Evolutionary conservation across 1,139 yeast genomes (phyloP).

Genomic region (Candida sojae): DNA sequence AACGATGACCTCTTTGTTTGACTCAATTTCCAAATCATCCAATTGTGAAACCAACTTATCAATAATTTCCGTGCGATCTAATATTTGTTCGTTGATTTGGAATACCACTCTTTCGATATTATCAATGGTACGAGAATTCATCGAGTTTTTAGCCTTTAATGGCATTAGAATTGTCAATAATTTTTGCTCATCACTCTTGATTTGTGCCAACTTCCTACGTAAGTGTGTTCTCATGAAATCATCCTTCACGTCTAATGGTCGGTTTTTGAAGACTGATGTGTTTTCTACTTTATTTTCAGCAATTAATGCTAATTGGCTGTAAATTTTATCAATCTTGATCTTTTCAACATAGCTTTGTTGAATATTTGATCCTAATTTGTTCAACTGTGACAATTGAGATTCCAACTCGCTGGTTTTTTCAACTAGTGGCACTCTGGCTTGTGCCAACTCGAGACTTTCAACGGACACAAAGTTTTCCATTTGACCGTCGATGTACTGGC

Average conservation of each 20-base stretch:
- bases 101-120: slow-evolving; percentile 24
- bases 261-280: slow-evolving; percentile 11
- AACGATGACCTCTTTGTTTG: neutral
- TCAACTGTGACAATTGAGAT: slow-evolving; percentile 3
- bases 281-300: slow-evolving; percentile 11
- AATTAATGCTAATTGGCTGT: slow-evolving; percentile 18
- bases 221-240: slow-evolving; percentile 20
- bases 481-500: slow-evolving; percentile 13
- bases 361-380: slow-evolving; percentile 8
- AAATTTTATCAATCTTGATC: slow-evolving; percentile 19
- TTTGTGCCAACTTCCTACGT: slow-evolving; percentile 20
- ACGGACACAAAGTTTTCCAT: slow-evolving; percentile 1
- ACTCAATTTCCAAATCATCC: slow-evolving; percentile 8
- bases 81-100: slow-evolving; percentile 22
- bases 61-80: slow-evolving; percentile 16
- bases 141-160: slow-evolving; percentile 22
- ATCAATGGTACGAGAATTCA: slow-evolving; percentile 17
- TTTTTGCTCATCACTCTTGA: slow-evolving; percentile 20
- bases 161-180: slow-evolving; percentile 26
- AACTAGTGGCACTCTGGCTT: slow-evolving; percentile 1
- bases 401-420: slow-evolving; percentile 2
- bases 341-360: slow-evolving; percentile 16
- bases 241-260: slow-evolving; percentile 26
- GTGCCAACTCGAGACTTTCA: slow-evolving; percentile 2
- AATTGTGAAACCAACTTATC: slow-evolving; percentile 16